Base-by-base conservation (phyloP, 2,329 filamentous ascomycete species). In the Leptodontidium sp. region DNA sequence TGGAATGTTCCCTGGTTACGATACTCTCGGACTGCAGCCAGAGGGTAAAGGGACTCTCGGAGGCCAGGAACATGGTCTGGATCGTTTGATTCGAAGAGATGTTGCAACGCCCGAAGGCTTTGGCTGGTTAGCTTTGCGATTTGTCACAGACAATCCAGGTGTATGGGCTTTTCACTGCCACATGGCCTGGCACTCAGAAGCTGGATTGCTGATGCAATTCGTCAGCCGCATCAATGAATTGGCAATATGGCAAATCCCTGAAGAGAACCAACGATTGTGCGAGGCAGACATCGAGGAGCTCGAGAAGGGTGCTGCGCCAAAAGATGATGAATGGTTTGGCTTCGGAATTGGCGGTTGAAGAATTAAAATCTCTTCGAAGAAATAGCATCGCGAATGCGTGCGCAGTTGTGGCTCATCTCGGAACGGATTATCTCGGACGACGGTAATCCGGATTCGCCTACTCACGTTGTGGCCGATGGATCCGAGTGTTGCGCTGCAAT, bases 171-270 rank as follows among this genome's bases (percentile, higher is more conserved):
- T 89, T 26, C 87, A 88, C 75, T 89, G 87, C 71, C 87, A 89
- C 71, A 84, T 88, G 68, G 80, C 81, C 0, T 89, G 87, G 87
- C 87, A 89, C 73, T 81, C 82, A 0, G 86, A 87, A 71, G 84
- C 86, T 1, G 87, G 87, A 1, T 82, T 89, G 80, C 68, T 84
- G 40, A 90, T 90, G 88, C 86, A 88, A 76, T 83, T 90, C 65
- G 73, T 87, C 35, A 84, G 82, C 8, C 79, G 83, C 38, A 78
- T 81, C 12, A 84, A 87, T 55, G 78, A 79, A 49, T 77, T 89
- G 70, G 77, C 74, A 35, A 75, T 66, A 9, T 83, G 80, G 79
- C 66, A 76, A 21, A 72, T 88, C 2, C 84, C 86, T 0, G 78
- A 79, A 24, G 82, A 81, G 14, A 82, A 84, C 59, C 78, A 75